phyloP scores from a whole-genome alignment of 2,329 filamentous ascomycete genomes.

The Aspergillus carbonarius region DNA sequence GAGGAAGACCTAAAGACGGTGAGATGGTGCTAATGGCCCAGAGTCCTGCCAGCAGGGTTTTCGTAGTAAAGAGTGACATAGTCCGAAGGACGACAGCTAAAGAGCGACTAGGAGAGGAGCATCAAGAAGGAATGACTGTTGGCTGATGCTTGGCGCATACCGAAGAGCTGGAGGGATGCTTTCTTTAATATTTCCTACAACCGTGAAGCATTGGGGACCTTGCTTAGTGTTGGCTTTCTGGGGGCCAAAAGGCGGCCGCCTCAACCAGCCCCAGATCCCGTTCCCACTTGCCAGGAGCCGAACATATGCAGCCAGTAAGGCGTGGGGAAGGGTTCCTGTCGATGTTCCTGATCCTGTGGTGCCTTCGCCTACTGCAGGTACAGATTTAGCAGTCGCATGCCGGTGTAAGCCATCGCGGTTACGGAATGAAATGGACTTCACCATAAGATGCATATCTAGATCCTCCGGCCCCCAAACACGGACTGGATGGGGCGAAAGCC shows the following conservation, averaged over 20 bases:
- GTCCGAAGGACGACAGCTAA: neutral
- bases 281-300: neutral
- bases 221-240: neutral
- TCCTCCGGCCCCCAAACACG: neutral
- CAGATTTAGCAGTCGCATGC: neutral
- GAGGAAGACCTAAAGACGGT: neutral
- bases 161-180: neutral
- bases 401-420: neutral
- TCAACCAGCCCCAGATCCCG: neutral
- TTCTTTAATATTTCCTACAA: neutral
- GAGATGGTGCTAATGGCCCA: neutral
- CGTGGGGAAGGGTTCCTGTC: too few relatives aligned
- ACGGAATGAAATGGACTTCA: neutral
- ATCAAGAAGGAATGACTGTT: neutral
- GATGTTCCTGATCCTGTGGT: neutral
- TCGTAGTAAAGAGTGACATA: neutral
- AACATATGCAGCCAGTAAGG: too few relatives aligned
- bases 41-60: conserved; percentile 1
- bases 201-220: neutral
- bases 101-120: neutral
- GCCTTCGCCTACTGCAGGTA: neutral
- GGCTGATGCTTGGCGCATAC: neutral
- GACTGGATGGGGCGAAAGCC: neutral
- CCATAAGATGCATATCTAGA: neutral
- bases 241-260: neutral